These are phyloP conservation scores for Exserohilum rostratum DNA, from an alignment of 2,329 filamentous ascomycete genomes.

Conservation along the genomic window DNA sequence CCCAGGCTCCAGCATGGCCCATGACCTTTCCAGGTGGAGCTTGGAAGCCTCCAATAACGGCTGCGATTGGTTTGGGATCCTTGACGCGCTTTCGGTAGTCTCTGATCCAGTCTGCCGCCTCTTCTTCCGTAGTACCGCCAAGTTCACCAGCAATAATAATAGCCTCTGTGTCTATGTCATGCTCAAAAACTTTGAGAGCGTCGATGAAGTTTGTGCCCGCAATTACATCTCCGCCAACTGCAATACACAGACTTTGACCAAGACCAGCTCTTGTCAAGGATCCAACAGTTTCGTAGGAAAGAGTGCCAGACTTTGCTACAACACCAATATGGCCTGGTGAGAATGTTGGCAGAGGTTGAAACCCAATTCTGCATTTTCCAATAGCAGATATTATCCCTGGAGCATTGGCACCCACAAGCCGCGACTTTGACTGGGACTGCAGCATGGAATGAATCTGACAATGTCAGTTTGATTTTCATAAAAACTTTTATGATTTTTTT, in stretches of 20 bases:
- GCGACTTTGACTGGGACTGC: constrained; percentile 71
- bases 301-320: constrained; percentile 78
- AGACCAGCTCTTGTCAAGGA: constrained; percentile 75
- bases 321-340: constrained; percentile 73
- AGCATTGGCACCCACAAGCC: constrained; percentile 80
- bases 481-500: background rate
- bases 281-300: constrained; percentile 81
- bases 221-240: constrained; percentile 77
- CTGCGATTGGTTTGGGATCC: constrained; percentile 76
- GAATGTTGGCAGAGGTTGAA: constrained; percentile 78
- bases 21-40: constrained; percentile 71
- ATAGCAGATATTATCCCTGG: constrained; percentile 79
- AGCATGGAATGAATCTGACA: constrained; percentile 70
- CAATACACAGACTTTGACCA: constrained; percentile 77
- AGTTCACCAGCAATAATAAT: constrained; percentile 77
- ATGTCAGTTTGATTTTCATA: constrained; percentile 2
- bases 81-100: constrained; percentile 64
- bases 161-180: constrained; percentile 71
- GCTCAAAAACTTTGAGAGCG: constrained; percentile 68
- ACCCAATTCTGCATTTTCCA: constrained; percentile 73
- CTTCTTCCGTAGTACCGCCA: constrained; percentile 71
- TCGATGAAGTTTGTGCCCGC: constrained; percentile 77
- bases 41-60: constrained; percentile 69
- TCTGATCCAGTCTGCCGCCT: constrained; percentile 75
- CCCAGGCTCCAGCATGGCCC: constrained; percentile 81